These are phyloP conservation scores for Suhomyces yuchorum DNA, from an alignment of 1,139 yeast genomes.

Conservation along the genomic window DNA sequence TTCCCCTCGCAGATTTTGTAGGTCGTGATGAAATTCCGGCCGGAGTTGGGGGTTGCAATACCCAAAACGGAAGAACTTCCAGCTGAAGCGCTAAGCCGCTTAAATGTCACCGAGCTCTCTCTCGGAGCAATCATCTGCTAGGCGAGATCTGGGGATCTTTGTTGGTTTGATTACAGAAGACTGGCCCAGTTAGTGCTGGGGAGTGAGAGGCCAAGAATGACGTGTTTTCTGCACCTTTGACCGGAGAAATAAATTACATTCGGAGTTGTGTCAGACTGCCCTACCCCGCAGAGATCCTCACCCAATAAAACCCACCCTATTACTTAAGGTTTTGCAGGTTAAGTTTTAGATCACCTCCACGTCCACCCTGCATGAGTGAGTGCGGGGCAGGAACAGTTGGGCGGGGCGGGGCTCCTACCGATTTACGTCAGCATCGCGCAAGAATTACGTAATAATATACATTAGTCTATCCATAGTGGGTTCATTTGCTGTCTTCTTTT, in stretches of 20 bases:
- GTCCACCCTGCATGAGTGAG: neutral
- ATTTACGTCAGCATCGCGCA: neutral
- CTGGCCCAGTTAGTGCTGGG: no score
- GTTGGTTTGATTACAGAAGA: no score
- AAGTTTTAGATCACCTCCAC: neutral
- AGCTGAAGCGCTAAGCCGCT: neutral
- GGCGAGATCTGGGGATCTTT: neutral
- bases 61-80: neutral
- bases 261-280: neutral
- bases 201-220: no score
- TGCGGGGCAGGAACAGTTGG: neutral
- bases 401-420: neutral
- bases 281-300: neutral
- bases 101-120: neutral
- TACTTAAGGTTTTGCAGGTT: neutral
- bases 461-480: neutral
- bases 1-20: neutral
- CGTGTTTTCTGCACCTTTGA: neutral
- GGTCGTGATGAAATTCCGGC: neutral
- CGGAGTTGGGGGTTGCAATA: neutral
- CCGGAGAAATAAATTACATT: neutral
- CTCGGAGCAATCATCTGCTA: neutral
- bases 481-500: slow-evolving; percentile 11
- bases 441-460: neutral
- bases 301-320: neutral